Evolutionary conservation across 208 protist species (phyloP), one percentile per base, ranked within the genome.

Genomic region (Trypanosoma vivax): DNA sequence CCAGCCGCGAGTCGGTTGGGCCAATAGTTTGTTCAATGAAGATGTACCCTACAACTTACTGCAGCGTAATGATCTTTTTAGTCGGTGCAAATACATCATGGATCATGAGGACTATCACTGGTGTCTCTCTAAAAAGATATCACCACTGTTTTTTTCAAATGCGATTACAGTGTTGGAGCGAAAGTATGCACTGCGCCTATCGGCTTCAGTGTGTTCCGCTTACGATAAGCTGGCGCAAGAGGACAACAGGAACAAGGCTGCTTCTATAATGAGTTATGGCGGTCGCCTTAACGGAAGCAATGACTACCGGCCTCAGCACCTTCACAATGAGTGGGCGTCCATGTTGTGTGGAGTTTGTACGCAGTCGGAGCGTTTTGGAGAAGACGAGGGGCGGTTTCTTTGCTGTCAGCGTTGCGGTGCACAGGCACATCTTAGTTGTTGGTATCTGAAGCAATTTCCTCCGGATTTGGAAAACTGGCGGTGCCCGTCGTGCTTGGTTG

Each of bases 71-170:
- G 72, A 86, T 45, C 56, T 84, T 40, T 61, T 79, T 53, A 65
- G 51, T n/a, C 61, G 40, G 11, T 70, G 79, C 25, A 35, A 37
- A 6, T 92, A 92, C 62, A 54, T 78, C 0, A 74, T 83, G 21
- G 77, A 88, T 52, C 72, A 79, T 39, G 69, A 62, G 25, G 84
- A 92, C 60, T 82, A 81, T 39, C 52, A 67, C 5, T 92, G 79
- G 80, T 92, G 84, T 49, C 25, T 35, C 16, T 16, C 13, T 5
- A 48, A 84, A 2, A 18, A 40, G 9, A 35, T 85, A 1, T 10
- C 52, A 9, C 55, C 65, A 4, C 60, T 59, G 2, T 56, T 66
- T 13, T 68, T 91, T 31, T 53, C 70, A 51, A 60, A 70, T 2
- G 65, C 61, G 9, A 66, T 91, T 24, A 86, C 79, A 24, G 63